Evolutionary conservation across 2,329 filamentous ascomycete species (phyloP).

Genomic region (Spiromastix sp.): DNA sequence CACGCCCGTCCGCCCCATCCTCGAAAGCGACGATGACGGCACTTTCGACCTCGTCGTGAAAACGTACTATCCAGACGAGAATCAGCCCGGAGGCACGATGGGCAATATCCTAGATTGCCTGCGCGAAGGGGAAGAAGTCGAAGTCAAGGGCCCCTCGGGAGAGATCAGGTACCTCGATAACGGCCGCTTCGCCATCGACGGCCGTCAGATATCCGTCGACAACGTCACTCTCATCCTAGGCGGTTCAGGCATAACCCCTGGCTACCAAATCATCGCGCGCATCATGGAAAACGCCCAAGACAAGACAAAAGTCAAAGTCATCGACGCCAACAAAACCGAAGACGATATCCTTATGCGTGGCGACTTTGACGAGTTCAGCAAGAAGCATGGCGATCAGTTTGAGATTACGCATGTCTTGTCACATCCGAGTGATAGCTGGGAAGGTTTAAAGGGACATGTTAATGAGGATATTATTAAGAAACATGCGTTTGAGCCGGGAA

Average conservation of each 20-base stretch:
- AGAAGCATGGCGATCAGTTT: slow-evolving; percentile 29
- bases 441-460: slow-evolving; percentile 31
- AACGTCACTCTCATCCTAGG: slow-evolving; percentile 41
- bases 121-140: slow-evolving; percentile 38
- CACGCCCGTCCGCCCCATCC: slow-evolving; percentile 37
- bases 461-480: slow-evolving; percentile 32
- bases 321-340: slow-evolving; percentile 41
- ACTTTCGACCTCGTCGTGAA: slow-evolving; percentile 43
- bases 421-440: slow-evolving; percentile 35
- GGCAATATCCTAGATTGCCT: slow-evolving; percentile 44
- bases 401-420: slow-evolving; percentile 40
- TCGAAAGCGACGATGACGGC: slow-evolving; percentile 20
- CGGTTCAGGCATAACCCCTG: slow-evolving; percentile 42
- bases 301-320: slow-evolving; percentile 29
- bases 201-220: slow-evolving; percentile 31
- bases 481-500: slow-evolving; percentile 31
- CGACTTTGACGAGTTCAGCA: slow-evolving; percentile 33
- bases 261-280: slow-evolving; percentile 40
- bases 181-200: slow-evolving; percentile 38
- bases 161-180: slow-evolving; percentile 41
- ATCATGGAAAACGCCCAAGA: slow-evolving; percentile 27
- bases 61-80: slow-evolving; percentile 39
- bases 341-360: slow-evolving; percentile 37
- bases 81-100: slow-evolving; percentile 43
- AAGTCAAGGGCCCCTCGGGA: slow-evolving; percentile 43